Evolutionary conservation across 2,329 filamentous ascomycete species (phyloP).

Genomic region (Colletotrichum tanaceti): DNA sequence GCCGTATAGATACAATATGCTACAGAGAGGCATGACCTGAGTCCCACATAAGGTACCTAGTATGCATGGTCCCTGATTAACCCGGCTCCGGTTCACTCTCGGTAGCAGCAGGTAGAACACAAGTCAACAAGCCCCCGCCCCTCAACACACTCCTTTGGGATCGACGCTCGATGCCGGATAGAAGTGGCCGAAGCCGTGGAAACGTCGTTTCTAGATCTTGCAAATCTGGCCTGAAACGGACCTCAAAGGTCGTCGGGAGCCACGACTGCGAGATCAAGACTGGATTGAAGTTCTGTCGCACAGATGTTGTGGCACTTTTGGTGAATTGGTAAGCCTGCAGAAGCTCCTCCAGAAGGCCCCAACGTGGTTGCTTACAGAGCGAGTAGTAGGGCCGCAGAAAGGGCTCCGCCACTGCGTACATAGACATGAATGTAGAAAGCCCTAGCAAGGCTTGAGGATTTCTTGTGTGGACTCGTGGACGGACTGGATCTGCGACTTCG

Average conservation of each 20-base stretch:
- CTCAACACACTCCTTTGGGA: neutral
- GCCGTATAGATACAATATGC: too few relatives aligned
- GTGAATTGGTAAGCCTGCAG: neutral
- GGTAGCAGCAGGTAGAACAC: too few relatives aligned
- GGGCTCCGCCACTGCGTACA: neutral
- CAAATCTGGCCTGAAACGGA: neutral
- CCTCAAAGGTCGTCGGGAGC: neutral
- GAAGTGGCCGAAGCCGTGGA: neutral
- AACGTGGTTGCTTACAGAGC: neutral
- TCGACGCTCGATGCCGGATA: neutral
- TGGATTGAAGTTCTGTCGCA: neutral
- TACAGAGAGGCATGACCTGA: too few relatives aligned
- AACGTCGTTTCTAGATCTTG: neutral
- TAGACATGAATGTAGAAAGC: neutral
- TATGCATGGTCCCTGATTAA: too few relatives aligned
- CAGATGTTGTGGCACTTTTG: neutral
- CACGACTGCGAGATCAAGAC: neutral
- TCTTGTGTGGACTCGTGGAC: neutral
- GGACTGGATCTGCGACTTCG: conserved; percentile 5
- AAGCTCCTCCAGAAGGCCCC: neutral
- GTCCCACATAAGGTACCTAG: too few relatives aligned
- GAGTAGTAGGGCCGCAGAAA: neutral
- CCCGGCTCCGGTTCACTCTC: too few relatives aligned
- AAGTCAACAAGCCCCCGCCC: too few relatives aligned
- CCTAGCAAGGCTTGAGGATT: neutral